phyloP scores from a whole-genome alignment of 306 rosid species.

The Inga oerstediana region DNA sequence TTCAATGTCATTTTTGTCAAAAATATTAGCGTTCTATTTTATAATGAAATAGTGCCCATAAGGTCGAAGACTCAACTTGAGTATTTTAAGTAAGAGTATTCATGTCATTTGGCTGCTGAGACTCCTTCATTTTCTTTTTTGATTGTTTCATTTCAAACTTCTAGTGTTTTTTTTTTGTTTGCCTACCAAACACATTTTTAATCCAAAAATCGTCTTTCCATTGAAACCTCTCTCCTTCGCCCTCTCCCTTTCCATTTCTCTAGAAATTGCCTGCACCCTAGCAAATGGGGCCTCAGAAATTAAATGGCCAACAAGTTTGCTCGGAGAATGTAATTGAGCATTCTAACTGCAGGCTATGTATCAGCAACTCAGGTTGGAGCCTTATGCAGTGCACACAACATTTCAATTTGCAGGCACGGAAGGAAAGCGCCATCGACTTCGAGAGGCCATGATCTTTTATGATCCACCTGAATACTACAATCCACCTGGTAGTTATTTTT shows the following conservation, averaged over 20 bases:
- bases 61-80: neutral
- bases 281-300: neutral
- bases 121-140: neutral
- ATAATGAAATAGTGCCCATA: neutral
- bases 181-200: neutral
- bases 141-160: neutral
- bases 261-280: neutral
- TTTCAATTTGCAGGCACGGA: conserved; percentile 91
- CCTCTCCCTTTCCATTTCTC: neutral
- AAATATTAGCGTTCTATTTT: neutral
- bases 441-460: conserved; percentile 89
- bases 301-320: conserved; percentile 13
- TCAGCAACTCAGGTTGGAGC: conserved; percentile 83
- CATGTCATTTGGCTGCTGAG: conserved; percentile 22
- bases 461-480: conserved; percentile 93
- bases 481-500: conserved; percentile 59
- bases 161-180: neutral
- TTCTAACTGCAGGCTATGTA: conserved; percentile 70
- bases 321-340: conserved; percentile 31
- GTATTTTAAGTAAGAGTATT: neutral
- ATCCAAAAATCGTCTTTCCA: neutral
- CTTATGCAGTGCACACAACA: conserved; percentile 95
- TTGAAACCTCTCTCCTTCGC: neutral
- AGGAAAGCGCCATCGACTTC: conserved; percentile 94
- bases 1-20: neutral